Evolutionary conservation across 495 filamentous ascomycete species (phyloP), one percentile per base, ranked within the genome.

Genomic region (Hypoxylon trugodes): DNA sequence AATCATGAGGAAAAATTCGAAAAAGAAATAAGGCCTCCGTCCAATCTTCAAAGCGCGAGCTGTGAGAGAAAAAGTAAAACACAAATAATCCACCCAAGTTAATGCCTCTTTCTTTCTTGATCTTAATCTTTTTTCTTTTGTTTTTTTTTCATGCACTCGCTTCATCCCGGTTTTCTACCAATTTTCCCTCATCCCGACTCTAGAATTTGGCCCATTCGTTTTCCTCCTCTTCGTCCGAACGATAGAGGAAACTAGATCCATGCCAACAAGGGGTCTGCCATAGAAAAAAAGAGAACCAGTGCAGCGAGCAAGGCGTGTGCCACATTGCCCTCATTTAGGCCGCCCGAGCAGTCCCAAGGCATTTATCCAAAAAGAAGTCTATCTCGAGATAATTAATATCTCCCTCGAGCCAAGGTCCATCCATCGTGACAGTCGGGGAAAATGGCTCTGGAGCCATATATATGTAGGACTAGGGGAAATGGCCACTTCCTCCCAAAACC

Each of bases 321-420:
- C 50, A 45, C 42, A 47, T 65, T 51, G 45, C 36, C 28, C 21
- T 38, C 25, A 40, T 43, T 19, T 54, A 46, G 41, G 40, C 53
- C 52, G 40, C 36, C 38, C 36, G 53, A 35, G 47, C 47, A 51
- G 52, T 59, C 64, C 63, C 33, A 26, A 38, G 53, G 36, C 47
- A 59, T 52, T 45, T 42, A n/a, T n/a, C n/a, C n/a, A n/a, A 59
- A 67, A 66, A 56, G 46, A 67, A 58, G 64, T 67, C 64, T 67
- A 67, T 62, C 64, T 62, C 53, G 57, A 54, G 53, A 62, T 54
- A 67, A 61, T 47, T 51, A 56, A 28, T 16, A 38, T 38, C 35
- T 62, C 46, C 64, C 35, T 42, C 38, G 40, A 52, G 32, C 52
- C 64, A 57, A 42, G 45, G 26, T n/a, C n/a, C n/a, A n/a, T n/a